phyloP scores from a whole-genome alignment of 2,329 filamentous ascomycete species.

The Colletotrichum sojae region DNA sequence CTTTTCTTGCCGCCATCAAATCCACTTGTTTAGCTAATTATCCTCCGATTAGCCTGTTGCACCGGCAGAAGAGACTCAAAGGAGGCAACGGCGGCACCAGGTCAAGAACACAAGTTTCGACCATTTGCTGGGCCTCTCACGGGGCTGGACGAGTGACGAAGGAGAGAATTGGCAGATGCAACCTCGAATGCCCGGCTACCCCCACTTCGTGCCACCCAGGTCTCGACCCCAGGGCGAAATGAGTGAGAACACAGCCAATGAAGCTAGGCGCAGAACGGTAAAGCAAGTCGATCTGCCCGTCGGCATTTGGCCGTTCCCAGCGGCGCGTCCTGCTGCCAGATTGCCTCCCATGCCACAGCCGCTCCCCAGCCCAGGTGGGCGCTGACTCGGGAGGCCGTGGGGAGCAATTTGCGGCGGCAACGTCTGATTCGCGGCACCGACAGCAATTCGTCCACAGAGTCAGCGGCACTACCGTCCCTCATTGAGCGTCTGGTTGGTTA shows the following conservation, averaged over 20 bases:
- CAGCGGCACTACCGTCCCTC: conserved; percentile 3
- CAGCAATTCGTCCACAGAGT: conserved; percentile 23
- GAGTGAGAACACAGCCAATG: conserved; percentile 8
- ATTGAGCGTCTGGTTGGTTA: background rate
- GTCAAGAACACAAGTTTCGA: background rate
- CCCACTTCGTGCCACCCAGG: conserved; percentile 24
- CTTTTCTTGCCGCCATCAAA: conserved; percentile 36
- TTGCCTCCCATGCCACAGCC: conserved; percentile 38
- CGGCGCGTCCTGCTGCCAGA: conserved; percentile 34
- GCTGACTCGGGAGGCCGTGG: conserved; percentile 38
- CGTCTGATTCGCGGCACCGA: conserved; percentile 28
- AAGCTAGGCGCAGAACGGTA: conserved; percentile 42
- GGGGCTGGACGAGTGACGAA: conserved; percentile 14
- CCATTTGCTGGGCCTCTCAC: background rate
- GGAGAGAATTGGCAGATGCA: conserved; percentile 25
- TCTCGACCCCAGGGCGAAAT: conserved; percentile 19
- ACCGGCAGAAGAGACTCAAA: conserved; percentile 20
- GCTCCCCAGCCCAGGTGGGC: conserved; percentile 16
- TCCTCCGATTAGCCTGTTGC: conserved; percentile 34
- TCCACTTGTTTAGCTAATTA: conserved; percentile 39
- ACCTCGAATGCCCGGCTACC: conserved; percentile 10
- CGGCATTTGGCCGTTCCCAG: conserved; percentile 42
- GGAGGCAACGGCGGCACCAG: conserved; percentile 13
- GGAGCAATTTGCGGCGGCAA: conserved; percentile 29
- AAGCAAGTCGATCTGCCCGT: conserved; percentile 43